These are phyloP conservation scores for Penicillium cataractarum DNA, from an alignment of 495 filamentous ascomycete genomes.

Conservation along the genomic window DNA sequence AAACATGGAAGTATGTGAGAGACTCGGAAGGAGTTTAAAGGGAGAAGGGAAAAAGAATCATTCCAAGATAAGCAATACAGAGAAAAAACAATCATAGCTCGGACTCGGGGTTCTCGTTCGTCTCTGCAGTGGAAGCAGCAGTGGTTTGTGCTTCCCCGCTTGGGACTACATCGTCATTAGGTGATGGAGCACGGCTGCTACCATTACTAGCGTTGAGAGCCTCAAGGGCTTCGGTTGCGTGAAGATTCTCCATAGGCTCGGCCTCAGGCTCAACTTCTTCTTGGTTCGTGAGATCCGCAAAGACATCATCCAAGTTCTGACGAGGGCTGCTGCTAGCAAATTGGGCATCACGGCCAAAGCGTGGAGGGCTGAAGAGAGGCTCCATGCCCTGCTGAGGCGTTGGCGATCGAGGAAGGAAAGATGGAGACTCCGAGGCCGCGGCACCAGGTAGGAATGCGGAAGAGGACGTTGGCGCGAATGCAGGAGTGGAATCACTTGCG, in stretches of 20 bases:
- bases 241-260: conserved; percentile 49
- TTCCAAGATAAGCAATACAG: conserved; percentile 6
- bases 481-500: conserved; percentile 42
- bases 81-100: conserved; percentile 20
- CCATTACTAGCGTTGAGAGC: conserved; percentile 48
- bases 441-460: conserved; percentile 46
- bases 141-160: conserved; percentile 9
- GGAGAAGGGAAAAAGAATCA: conserved; percentile 17
- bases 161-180: conserved; percentile 19
- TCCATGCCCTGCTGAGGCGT: conserved; percentile 42
- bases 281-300: conserved; percentile 53
- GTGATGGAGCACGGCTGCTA: conserved; percentile 31
- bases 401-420: conserved; percentile 47
- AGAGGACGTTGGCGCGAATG: conserved; percentile 44
- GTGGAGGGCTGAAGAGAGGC: conserved; percentile 46
- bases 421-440: conserved; percentile 38
- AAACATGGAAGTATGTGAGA: neutral
- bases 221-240: conserved; percentile 51
- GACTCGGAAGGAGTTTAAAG: conserved; percentile 4
- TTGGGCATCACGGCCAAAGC: conserved; percentile 39
- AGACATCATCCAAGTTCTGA: conserved; percentile 49
- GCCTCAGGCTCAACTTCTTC: conserved; percentile 44
- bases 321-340: conserved; percentile 47
- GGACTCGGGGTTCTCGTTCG: conserved; percentile 5
- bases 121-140: neutral